Percentiles rank a stretch among this genome's conserved stretches.
These are phyloP conservation scores for Pseudoscleropodium purum DNA, from an alignment of 225 moss, liverwort and hornwort genomes.

Conservation along the genomic window DNA sequence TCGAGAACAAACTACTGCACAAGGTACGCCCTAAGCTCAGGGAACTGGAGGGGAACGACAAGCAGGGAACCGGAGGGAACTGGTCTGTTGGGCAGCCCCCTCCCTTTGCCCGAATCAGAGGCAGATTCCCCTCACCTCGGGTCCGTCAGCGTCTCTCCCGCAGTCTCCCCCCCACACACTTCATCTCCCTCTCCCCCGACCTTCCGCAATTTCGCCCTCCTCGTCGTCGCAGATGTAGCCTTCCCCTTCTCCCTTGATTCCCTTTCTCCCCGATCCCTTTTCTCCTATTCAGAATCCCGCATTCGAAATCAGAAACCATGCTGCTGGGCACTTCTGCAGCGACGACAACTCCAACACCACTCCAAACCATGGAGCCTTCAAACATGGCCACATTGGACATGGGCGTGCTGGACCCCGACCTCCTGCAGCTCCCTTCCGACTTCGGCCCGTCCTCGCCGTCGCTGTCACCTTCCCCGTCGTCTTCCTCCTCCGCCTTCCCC, in stretches of 20 bases:
- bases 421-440: conserved; percentile 45
- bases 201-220: background rate
- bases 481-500: background rate
- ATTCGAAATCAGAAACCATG: background rate
- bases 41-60: no score
- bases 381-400: conserved; percentile 15
- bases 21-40: no score
- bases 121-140: background rate
- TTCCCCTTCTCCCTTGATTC: background rate
- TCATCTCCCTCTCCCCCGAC: background rate
- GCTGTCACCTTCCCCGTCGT: conserved; percentile 6
- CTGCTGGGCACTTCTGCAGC: background rate
- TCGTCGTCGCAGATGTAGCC: background rate
- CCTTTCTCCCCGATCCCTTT: background rate
- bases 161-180: background rate
- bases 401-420: conserved; percentile 35
- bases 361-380: background rate
- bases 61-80: no score
- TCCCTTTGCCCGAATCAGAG: no score
- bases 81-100: no score
- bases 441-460: conserved; percentile 20
- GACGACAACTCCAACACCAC: background rate
- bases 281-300: background rate
- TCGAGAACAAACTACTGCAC: no score
- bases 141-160: background rate